Conservation (phyloP, 345 rosid genomes). For the Salix arbutifolia region DNA sequence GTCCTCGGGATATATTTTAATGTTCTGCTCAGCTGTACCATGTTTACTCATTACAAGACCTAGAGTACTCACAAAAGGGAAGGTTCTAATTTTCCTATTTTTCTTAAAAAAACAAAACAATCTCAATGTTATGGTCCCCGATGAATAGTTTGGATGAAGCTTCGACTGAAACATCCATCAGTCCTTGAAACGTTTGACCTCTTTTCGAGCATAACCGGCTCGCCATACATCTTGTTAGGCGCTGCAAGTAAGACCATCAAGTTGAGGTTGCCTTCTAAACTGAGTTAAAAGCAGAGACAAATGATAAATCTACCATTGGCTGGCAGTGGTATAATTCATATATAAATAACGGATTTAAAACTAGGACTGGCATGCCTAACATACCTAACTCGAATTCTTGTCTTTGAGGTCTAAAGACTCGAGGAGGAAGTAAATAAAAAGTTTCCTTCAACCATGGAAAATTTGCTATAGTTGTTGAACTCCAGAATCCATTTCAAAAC, state of each 20-base stretch:
- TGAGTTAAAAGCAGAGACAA: too few relatives aligned
- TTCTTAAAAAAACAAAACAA: too few relatives aligned
- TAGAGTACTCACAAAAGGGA: too few relatives aligned
- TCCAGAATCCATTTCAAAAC: constrained; percentile 34
- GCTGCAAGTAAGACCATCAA: too few relatives aligned
- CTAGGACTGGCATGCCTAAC: constrained; percentile 17
- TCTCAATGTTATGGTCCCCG: too few relatives aligned
- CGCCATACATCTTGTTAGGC: background rate
- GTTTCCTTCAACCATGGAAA: constrained; percentile 6
- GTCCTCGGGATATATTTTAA: background rate
- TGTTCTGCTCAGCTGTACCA: background rate
- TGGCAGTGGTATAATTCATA: too few relatives aligned
- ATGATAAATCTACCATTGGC: too few relatives aligned
- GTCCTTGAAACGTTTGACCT: background rate
- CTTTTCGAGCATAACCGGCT: too few relatives aligned
- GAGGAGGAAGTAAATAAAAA: background rate
- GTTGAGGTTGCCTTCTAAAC: too few relatives aligned
- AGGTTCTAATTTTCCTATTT: too few relatives aligned
- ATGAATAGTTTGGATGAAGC: background rate
- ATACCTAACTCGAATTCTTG: constrained; percentile 16
- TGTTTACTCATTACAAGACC: too few relatives aligned
- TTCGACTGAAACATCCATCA: background rate
- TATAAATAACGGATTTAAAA: background rate
- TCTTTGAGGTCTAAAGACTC: background rate
- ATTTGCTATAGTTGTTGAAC: constrained; percentile 42